Conservation (phyloP, 139 green algal species). For the Auxenochlorella protothecoides region DNA sequence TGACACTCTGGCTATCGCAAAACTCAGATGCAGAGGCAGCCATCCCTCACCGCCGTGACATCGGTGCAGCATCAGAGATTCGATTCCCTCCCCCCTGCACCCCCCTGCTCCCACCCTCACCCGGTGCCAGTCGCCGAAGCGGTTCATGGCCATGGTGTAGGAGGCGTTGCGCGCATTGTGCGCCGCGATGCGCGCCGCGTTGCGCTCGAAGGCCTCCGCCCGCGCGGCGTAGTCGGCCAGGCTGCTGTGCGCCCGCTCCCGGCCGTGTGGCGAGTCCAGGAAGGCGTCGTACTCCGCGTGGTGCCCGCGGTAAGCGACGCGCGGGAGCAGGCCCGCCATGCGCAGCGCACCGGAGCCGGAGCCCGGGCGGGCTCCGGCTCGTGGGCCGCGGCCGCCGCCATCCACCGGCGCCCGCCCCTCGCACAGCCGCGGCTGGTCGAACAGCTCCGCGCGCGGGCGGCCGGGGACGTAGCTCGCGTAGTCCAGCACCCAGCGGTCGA, state of each 20-base stretch:
- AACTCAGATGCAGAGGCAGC: too few relatives aligned
- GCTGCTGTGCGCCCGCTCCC: conserved; percentile 2
- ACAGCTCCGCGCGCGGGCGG: conserved; percentile 9
- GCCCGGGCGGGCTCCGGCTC: too few relatives aligned
- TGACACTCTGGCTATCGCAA: too few relatives aligned
- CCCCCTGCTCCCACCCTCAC: not conserved
- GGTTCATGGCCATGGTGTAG: conserved; percentile 29
- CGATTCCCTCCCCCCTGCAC: too few relatives aligned
- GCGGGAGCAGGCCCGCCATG: too few relatives aligned
- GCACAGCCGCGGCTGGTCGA: conserved; percentile 21
- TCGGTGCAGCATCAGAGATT: too few relatives aligned
- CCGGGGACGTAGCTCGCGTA: conserved; percentile 17
- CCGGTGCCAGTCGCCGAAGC: conserved; percentile 38
- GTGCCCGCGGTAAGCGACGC: too few relatives aligned
- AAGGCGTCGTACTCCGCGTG: conserved; percentile 32
- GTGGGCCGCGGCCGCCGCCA: too few relatives aligned
- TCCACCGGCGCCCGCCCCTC: not conserved
- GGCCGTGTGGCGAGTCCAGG: conserved; percentile 12
- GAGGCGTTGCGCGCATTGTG: conserved; percentile 13
- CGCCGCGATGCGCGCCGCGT: conserved; percentile 14
- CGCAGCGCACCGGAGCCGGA: too few relatives aligned
- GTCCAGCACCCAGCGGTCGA: conserved; percentile 31
- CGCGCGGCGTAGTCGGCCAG: conserved; percentile 22
- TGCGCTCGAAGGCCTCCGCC: conserved; percentile 10
- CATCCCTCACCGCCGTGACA: too few relatives aligned